These are phyloP conservation scores for Gossypium lobatum DNA, from an alignment of 441 rosid genomes.

Conservation along the genomic window DNA sequence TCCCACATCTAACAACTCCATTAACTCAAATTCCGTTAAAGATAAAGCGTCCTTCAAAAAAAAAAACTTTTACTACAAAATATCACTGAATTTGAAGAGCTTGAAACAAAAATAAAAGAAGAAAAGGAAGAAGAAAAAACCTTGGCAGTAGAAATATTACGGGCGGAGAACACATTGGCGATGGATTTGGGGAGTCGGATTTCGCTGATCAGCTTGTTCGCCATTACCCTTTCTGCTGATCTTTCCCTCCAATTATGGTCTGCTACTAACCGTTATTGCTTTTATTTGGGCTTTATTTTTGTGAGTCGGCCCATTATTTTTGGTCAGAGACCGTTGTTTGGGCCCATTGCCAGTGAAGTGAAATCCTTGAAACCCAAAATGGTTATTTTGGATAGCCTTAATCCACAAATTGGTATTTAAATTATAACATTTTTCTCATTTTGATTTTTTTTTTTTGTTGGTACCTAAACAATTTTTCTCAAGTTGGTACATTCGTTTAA, in stretches of 20 bases:
- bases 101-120: background rate
- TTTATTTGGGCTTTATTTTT: background rate
- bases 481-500: too few relatives aligned
- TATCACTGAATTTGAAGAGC: background rate
- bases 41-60: conserved; percentile 59
- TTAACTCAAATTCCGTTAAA: conserved; percentile 68
- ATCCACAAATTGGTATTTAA: too few relatives aligned
- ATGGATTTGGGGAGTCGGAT: conserved; percentile 50
- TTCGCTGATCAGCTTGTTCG: conserved; percentile 57
- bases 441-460: too few relatives aligned
- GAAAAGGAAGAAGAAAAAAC: conserved; percentile 18
- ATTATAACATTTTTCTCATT: too few relatives aligned
- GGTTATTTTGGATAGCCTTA: too few relatives aligned
- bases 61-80: background rate
- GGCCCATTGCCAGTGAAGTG: too few relatives aligned
- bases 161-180: conserved; percentile 61
- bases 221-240: conserved; percentile 27
- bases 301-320: background rate
- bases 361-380: too few relatives aligned
- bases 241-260: conserved; percentile 1
- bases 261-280: background rate
- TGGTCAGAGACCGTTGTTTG: background rate
- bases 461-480: too few relatives aligned
- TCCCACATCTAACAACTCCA: conserved; percentile 65
- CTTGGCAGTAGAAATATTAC: conserved; percentile 68